Evolutionary conservation across 2,329 filamentous ascomycete species (phyloP).

Genomic region (Aspergillus costaricaensis): DNA sequence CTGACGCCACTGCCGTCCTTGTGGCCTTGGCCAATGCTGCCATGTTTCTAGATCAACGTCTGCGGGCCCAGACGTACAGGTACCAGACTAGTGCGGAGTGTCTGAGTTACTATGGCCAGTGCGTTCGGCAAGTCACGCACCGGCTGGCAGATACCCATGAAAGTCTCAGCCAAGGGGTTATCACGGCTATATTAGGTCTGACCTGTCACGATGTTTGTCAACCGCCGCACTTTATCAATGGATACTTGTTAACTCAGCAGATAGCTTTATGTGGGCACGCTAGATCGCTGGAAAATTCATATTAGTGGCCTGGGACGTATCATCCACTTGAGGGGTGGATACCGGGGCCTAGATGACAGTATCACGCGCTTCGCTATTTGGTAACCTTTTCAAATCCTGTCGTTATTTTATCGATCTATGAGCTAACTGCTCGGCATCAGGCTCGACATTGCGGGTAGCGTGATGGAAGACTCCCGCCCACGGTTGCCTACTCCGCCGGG

Average conservation of each 20-base stretch:
- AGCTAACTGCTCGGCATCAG: background rate
- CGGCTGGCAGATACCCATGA: conserved; percentile 21
- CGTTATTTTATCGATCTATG: background rate
- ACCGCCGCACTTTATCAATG: no score
- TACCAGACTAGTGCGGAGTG: conserved; percentile 26
- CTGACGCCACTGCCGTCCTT: conserved; percentile 25
- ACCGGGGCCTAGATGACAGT: conserved; percentile 13
- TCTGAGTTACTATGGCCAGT: conserved; percentile 24
- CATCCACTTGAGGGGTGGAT: conserved; percentile 21
- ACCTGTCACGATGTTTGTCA: conserved; percentile 1
- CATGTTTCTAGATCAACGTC: conserved; percentile 27
- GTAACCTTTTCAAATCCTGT: background rate
- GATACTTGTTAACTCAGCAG: background rate
- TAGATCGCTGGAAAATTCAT: conserved; percentile 24
- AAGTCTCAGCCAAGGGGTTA: conserved; percentile 15
- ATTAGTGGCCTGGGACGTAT: conserved; percentile 24
- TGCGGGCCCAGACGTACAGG: conserved; percentile 16
- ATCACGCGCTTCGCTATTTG: background rate
- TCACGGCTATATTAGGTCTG: conserved; percentile 2
- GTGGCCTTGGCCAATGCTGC: conserved; percentile 29
- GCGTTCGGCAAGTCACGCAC: conserved; percentile 21
- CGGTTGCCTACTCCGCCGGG: background rate
- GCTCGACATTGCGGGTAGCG: background rate
- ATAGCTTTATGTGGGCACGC: conserved; percentile 21
- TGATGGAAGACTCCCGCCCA: background rate